Conservation (phyloP, 495 filamentous ascomycete species). For the Penicillium roqueforti region DNA sequence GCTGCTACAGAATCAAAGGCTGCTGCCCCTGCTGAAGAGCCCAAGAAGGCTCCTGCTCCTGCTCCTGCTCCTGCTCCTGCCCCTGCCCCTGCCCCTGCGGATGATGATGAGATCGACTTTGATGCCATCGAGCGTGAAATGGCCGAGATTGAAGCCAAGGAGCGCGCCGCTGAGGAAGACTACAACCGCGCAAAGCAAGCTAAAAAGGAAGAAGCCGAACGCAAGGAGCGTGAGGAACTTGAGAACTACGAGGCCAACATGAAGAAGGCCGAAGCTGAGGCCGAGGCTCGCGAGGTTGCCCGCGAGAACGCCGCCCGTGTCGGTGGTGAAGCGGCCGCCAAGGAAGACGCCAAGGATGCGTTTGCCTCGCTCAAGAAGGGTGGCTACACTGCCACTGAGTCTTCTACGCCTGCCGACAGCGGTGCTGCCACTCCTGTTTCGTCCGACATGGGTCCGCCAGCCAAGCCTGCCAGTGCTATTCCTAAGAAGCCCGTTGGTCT, state of each 20-base stretch:
- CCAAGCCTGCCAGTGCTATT: conserved; percentile 49
- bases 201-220: conserved; percentile 58
- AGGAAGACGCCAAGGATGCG: conserved; percentile 38
- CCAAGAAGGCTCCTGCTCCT: conserved; percentile 40
- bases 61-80: conserved; percentile 30
- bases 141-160: conserved; percentile 56
- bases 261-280: conserved; percentile 55
- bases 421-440: conserved; percentile 54
- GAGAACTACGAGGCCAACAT: conserved; percentile 50
- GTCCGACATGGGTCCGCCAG: conserved; percentile 52
- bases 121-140: conserved; percentile 50
- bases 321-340: conserved; percentile 37
- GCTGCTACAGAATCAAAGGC: conserved; percentile 13
- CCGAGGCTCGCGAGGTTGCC: conserved; percentile 53
- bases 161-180: conserved; percentile 55
- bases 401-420: conserved; percentile 49
- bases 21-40: conserved; percentile 32
- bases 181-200: conserved; percentile 57
- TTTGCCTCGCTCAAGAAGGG: conserved; percentile 58
- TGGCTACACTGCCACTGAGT: conserved; percentile 42
- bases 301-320: conserved; percentile 37
- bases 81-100: conserved; percentile 28
- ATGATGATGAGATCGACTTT: conserved; percentile 48
- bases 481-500: conserved; percentile 74
- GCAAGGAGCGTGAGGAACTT: conserved; percentile 52